Evolutionary conservation across 805 yeast species (phyloP).

Genomic region (Ogataea methanolica): DNA sequence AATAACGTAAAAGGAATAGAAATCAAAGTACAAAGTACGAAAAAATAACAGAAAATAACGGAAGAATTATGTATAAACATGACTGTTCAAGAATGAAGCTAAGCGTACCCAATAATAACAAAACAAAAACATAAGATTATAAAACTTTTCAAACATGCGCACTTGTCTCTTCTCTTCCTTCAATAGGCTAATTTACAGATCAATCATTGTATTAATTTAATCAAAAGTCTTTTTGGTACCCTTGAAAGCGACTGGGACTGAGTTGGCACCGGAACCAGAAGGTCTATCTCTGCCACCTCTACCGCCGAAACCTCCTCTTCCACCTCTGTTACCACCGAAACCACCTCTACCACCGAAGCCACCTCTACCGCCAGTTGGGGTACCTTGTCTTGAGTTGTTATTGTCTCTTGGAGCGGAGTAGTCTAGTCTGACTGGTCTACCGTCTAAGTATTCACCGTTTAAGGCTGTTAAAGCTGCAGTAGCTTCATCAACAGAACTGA

Average conservation of each 20-base stretch:
- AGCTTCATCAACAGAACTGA: conserved; percentile 81
- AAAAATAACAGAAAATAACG: neutral
- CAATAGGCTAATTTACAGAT: conserved; percentile 7
- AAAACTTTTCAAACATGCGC: neutral
- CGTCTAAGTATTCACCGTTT: conserved; percentile 85
- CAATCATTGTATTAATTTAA: conserved; percentile 30
- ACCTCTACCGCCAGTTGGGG: conserved; percentile 38
- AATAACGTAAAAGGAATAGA: neutral
- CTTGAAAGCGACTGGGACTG: conserved; percentile 67
- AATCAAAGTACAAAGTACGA: neutral
- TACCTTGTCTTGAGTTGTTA: conserved; percentile 35
- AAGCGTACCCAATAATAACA: neutral
- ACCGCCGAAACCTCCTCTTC: conserved; percentile 34
- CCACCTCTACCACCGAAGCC: conserved; percentile 37
- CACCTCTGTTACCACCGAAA: conserved; percentile 32
- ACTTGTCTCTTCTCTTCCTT: neutral
- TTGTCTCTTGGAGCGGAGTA: conserved; percentile 75
- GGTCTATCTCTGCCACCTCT: conserved; percentile 39
- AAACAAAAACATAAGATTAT: neutral
- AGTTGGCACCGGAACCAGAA: conserved; percentile 58
- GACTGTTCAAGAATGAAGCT: neutral
- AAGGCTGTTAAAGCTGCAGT: conserved; percentile 79
- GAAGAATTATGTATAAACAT: neutral
- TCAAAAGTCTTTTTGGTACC: conserved; percentile 84
- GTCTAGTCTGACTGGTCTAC: conserved; percentile 93